Base-by-base conservation (phyloP, 768 basidiomycete genomes). In the Basidioascus undulatus region DNA sequence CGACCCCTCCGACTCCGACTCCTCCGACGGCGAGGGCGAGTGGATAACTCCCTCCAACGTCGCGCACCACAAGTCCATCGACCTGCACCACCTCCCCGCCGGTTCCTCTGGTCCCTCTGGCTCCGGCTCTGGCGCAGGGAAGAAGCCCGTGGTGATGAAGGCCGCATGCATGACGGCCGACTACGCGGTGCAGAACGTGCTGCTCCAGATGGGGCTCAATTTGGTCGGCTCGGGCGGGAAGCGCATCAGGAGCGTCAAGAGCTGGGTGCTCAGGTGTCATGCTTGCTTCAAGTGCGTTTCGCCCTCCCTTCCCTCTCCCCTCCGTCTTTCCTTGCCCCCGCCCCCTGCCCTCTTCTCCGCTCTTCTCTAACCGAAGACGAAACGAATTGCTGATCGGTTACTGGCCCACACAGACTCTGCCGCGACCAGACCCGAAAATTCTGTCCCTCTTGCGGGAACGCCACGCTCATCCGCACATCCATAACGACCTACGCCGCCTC, bases 161-260 rank as follows among this genome's bases (percentile, higher is more conserved):
- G 72, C 70, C 5, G 92, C 86, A 15, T 92, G 87, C 55, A 84
- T 96, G 79, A 96, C 92, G 8, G 81, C 81, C 18, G 92, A 98
- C 68, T 96, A 86, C 57, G 92, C 92, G 15, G 92, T 98, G 74
- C 92, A 98, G 60, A 98, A 98, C 52, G 82, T 96, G 18, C 60
- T 89, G 47, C 59, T 98, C 38, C 87, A 92, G 57, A 86, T 96
- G 79, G 79, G 79, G 0, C 60, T 98, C 47, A 78, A 75, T 45
- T 65, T 96, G 23, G 74, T 98, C 10, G 75, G 84, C 8, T 69
- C 79, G 6, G 83, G 86, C 47, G 92, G 92, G 5, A 87, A 76
- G 61, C 66, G 71, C 49, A 89, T 98, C 44, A 69, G 77, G 47
- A 78, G 71, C 51, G 74, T 96, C 21, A 84, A 87, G 59, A 96